phyloP scores from a whole-genome alignment of 2,329 filamentous ascomycete genomes.

The Neophaeococcomyces aloes region DNA sequence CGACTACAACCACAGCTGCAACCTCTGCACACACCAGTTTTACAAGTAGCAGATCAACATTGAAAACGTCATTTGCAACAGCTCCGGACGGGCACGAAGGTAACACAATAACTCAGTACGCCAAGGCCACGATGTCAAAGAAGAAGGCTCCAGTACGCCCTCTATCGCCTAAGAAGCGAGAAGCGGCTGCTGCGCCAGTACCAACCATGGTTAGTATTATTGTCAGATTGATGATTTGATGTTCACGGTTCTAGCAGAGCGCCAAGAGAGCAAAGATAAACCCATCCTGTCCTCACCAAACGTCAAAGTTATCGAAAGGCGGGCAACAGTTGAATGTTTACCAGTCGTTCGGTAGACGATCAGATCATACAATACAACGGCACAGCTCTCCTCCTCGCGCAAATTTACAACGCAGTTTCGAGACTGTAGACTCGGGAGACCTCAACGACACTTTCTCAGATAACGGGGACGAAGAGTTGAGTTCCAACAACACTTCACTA shows the following conservation, averaged over 20 bases:
- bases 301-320: too few species aligned
- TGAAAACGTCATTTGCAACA: not conserved
- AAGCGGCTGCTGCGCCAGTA: not conserved
- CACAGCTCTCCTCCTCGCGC: not conserved
- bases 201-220: not conserved
- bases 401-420: conserved; percentile 1
- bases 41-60: not conserved
- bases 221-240: too few species aligned
- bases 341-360: not conserved
- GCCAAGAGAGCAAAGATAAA: not conserved
- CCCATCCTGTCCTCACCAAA: not conserved
- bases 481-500: conserved; percentile 4
- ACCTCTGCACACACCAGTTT: not conserved
- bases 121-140: too few species aligned
- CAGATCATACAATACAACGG: not conserved
- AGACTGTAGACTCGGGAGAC: not conserved
- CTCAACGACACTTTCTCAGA: not conserved
- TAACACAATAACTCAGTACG: too few species aligned
- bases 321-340: too few species aligned
- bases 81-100: not conserved
- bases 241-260: not conserved
- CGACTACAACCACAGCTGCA: not conserved
- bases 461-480: not conserved
- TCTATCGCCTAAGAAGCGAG: not conserved
- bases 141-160: too few species aligned